Evolutionary conservation across 1,139 yeast genomes (phyloP), one percentile per base, ranked within the genome.

Genomic region (Nadsonia starkeyi-henricii): DNA sequence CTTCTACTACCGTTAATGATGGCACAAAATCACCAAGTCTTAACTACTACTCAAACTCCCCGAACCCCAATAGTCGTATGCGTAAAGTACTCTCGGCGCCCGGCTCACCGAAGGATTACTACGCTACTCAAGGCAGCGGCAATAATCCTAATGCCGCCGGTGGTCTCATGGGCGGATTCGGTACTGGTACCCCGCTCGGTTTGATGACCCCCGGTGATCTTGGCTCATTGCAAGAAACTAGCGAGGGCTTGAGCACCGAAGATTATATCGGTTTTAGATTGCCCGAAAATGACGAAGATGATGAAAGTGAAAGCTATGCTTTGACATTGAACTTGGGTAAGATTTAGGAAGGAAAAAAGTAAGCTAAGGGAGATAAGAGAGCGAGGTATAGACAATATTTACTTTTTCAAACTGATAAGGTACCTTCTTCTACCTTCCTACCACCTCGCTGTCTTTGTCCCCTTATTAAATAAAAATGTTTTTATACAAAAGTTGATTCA

Each of bases 161-260:
- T n/a, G n/a, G n/a, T n/a, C n/a, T n/a, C 5, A 23, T 23, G 28
- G 15, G 17, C 4, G 39, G 39, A 15, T 33, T 33, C 17, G 39
- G 39, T 15, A 33, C 4, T 15, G 39, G 39, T 33, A 33, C 39
- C 3, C 39, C 39, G 3, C 12, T 33, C 4, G 85, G 75, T 46
- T 81, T 85, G 18, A 88, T 86, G 95, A 91, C 98, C 1, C 98
- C 98, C 0, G 98, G 98, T 46, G 97, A 91, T 64, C 75, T 91
- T 57, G 98, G 97, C n/a, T 81, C 96, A 13, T 72, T 91, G 58
- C 96, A 86, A 66, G 98, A 91, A 64, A 86, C 86, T 42, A 75
- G 76, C 51, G 84, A 81, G 61, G 68, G 73, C 1, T 74, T 86
- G 49, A 79, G 81, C 55, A 81, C 85, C 41, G 93, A 82, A 49